These are phyloP conservation scores for Melampsora americana DNA, from an alignment of 1,284 basidiomycete species.

Conservation along the genomic window DNA sequence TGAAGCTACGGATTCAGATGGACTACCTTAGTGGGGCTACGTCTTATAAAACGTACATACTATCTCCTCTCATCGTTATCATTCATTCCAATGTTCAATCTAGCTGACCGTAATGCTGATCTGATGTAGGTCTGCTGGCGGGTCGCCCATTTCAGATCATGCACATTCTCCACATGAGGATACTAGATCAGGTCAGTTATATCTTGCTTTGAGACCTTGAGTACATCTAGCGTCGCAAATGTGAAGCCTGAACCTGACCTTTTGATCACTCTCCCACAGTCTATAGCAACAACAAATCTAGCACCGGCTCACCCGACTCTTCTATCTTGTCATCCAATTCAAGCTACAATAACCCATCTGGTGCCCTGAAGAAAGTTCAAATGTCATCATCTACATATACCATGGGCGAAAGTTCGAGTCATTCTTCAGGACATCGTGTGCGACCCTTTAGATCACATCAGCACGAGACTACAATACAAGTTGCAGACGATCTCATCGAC, in stretches of 20 bases:
- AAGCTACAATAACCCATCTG: no score
- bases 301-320: not conserved
- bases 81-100: not conserved
- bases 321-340: not conserved
- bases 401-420: not conserved
- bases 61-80: not conserved
- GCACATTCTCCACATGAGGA: no score
- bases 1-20: slow-evolving; percentile 41
- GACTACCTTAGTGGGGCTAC: slow-evolving; percentile 19
- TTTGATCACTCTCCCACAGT: no score
- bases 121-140: not conserved
- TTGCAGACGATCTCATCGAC: not conserved
- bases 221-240: no score
- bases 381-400: no score
- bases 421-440: not conserved
- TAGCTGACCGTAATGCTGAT: not conserved
- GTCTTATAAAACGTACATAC: slow-evolving; percentile 18
- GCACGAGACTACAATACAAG: slow-evolving; percentile 16
- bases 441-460: not conserved
- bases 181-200: no score
- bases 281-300: no score
- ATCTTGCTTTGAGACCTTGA: no score
- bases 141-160: no score
- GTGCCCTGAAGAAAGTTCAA: no score
- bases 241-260: no score